A percentile compares a stretch with the other conserved stretches of the same genome.
Conservation (phyloP, 768 basidiomycete genomes). For the Macrolepiota dolichaula region DNA sequence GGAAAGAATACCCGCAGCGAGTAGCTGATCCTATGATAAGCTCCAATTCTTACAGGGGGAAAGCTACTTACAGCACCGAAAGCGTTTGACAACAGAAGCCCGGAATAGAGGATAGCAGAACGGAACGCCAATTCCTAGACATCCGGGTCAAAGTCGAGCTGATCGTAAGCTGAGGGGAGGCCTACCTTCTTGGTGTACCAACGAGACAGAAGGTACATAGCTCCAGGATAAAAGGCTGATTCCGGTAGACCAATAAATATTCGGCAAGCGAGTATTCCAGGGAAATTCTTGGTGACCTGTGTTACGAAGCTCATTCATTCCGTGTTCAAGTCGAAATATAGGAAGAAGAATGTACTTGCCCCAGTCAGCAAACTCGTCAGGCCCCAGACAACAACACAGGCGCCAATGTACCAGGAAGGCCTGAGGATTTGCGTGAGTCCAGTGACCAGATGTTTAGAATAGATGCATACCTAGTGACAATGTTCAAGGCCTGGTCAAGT, state of each 20-base stretch:
- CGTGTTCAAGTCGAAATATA: not conserved
- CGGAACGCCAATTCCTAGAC: slow-evolving; percentile 57
- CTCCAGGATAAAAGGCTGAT: slow-evolving; percentile 61
- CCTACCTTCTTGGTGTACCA: no score
- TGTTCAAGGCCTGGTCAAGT: no score
- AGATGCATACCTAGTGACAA: no score
- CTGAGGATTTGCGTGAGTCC: not conserved
- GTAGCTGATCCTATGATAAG: slow-evolving; percentile 33
- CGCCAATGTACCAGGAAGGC: not conserved
- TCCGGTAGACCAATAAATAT: slow-evolving; percentile 61
- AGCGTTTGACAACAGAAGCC: slow-evolving; percentile 57
- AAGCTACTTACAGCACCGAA: no score
- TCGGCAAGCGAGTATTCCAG: no score
- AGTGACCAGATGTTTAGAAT: no score
- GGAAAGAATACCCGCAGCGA: slow-evolving; percentile 66
- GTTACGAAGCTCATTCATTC: no score
- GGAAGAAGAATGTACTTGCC: not conserved
- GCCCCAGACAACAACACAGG: not conserved
- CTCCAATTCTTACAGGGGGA: slow-evolving; percentile 24
- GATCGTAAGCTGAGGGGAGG: not conserved
- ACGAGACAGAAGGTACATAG: no score
- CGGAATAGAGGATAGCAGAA: slow-evolving; percentile 52
- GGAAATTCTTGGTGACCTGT: no score
- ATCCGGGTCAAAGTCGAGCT: slow-evolving; percentile 2
- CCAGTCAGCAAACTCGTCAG: no score